A percentile compares a stretch with the other conserved stretches of the same genome.
Evolutionary conservation across 2,329 filamentous ascomycete species (phyloP).

Genomic region (Polychaeton citri): DNA sequence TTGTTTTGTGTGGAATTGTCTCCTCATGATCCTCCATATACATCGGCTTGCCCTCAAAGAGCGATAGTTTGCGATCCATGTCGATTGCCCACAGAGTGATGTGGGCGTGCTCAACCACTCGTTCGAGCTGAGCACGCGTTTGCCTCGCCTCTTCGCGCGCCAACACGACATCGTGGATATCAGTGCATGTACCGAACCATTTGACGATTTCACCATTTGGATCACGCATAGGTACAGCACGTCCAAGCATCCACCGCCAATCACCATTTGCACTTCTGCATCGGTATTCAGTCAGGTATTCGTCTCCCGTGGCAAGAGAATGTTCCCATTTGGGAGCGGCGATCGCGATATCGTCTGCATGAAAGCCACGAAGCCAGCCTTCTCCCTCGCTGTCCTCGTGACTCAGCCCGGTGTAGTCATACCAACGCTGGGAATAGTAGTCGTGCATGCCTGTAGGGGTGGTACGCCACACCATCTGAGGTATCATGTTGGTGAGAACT

Average conservation of each 20-base stretch:
- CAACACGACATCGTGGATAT: constrained; percentile 62
- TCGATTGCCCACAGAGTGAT: constrained; percentile 67
- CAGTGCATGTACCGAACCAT: constrained; percentile 72
- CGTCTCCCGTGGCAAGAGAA: constrained; percentile 52
- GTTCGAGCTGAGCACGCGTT: constrained; percentile 56
- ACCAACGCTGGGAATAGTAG: constrained; percentile 39
- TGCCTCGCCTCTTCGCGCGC: constrained; percentile 52
- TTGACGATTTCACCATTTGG: constrained; percentile 57
- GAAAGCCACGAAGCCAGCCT: constrained; percentile 52
- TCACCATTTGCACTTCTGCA: constrained; percentile 53
- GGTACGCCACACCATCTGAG: constrained; percentile 52
- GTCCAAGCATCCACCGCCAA: constrained; percentile 68
- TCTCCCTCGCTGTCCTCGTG: constrained; percentile 48
- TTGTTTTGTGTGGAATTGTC: constrained; percentile 4
- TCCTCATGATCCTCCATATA: constrained; percentile 6
- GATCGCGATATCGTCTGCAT: constrained; percentile 54
- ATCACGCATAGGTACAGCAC: constrained; percentile 55
- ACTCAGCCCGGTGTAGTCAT: constrained; percentile 56
- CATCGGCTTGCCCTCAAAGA: constrained; percentile 52
- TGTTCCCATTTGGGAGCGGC: constrained; percentile 46
- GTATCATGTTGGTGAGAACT: constrained; percentile 55
- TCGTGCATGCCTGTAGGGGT: constrained; percentile 53
- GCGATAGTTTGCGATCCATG: constrained; percentile 44
- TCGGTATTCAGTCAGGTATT: constrained; percentile 59
- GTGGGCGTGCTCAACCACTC: constrained; percentile 60